Conservation (phyloP, 805 yeast genomes). For the Wickerhamiella dianesei region DNA sequence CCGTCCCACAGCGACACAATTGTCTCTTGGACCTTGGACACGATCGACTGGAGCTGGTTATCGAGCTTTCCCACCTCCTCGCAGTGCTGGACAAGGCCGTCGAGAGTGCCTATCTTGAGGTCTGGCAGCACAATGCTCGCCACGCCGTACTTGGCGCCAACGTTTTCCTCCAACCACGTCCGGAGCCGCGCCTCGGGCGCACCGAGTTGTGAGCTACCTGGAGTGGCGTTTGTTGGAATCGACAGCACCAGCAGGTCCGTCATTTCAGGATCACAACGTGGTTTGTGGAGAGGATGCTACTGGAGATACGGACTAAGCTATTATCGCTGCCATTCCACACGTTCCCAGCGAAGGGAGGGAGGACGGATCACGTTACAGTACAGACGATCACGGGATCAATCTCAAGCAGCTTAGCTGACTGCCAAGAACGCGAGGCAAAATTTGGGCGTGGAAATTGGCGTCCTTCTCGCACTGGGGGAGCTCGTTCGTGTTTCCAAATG, state of each 20-base stretch:
- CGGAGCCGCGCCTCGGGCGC: slow-evolving; percentile 28
- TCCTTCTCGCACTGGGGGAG: neutral
- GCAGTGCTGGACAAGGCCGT: slow-evolving; percentile 75
- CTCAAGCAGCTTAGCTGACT: neutral
- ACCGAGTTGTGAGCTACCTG: slow-evolving; percentile 17
- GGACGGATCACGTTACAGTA: too few relatives aligned
- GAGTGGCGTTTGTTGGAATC: slow-evolving; percentile 34
- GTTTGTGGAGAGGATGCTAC: neutral
- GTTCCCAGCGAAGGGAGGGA: too few relatives aligned
- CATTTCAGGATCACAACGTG: slow-evolving; percentile 5
- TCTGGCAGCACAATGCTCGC: slow-evolving; percentile 53
- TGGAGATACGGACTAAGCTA: neutral
- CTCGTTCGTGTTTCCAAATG: neutral
- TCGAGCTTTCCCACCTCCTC: slow-evolving; percentile 82
- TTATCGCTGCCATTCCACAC: too few relatives aligned
- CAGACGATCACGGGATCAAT: neutral
- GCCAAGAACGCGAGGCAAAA: neutral
- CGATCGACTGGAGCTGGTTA: slow-evolving; percentile 54
- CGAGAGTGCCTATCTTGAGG: slow-evolving; percentile 90
- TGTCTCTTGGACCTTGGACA: slow-evolving; percentile 65
- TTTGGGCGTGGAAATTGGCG: neutral
- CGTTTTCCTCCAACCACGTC: slow-evolving; percentile 23
- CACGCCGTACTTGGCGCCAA: slow-evolving; percentile 35
- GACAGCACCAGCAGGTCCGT: slow-evolving; percentile 32
- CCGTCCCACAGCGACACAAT: slow-evolving; percentile 28